phyloP scores from a whole-genome alignment of 306 rosid species.

The Acacia confusa region DNA sequence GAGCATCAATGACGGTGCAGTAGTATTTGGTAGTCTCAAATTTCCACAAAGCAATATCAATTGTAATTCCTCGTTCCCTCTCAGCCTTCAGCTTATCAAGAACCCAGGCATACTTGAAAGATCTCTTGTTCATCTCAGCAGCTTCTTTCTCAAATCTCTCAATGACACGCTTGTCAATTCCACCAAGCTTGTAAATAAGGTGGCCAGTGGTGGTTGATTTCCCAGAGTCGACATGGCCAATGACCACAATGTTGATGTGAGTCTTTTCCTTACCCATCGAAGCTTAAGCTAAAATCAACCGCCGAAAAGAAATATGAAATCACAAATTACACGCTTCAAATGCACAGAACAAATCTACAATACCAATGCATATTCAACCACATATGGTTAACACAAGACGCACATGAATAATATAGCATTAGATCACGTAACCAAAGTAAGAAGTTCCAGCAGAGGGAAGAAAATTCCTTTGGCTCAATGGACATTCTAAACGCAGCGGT shows the following conservation, averaged over 20 bases:
- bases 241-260: background rate
- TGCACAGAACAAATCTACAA: background rate
- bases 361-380: background rate
- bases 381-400: background rate
- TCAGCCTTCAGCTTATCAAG: conserved; percentile 3
- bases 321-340: background rate
- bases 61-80: background rate
- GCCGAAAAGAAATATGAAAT: background rate
- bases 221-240: conserved; percentile 1
- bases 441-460: background rate
- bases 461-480: background rate
- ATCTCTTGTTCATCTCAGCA: background rate
- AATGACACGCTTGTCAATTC: background rate
- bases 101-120: background rate
- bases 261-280: background rate
- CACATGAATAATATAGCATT: background rate
- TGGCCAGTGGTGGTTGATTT: background rate
- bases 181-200: background rate
- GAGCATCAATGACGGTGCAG: conserved; percentile 1
- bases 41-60: background rate
- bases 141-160: conserved; percentile 3
- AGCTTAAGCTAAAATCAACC: background rate
- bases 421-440: background rate
- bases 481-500: too few species aligned
- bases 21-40: background rate